A percentile compares a stretch with the other conserved stretches of the same genome.
These are phyloP conservation scores for Sequoiadendron giganteum DNA, from an alignment of 75 land plant genomes.

Conservation along the genomic window DNA sequence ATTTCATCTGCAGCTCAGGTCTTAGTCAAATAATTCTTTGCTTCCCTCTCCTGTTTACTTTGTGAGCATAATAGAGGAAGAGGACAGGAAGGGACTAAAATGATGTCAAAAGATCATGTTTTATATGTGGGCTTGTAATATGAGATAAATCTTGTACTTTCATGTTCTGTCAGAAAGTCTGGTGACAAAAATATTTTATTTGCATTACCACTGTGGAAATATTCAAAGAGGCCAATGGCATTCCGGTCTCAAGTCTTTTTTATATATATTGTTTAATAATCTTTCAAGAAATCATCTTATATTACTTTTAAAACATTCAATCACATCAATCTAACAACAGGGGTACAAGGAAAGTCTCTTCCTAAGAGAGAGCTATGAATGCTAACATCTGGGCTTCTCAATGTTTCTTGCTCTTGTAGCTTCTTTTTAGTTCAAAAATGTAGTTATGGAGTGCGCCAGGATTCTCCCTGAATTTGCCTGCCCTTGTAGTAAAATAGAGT, in stretches of 20 bases:
- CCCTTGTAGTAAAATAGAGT: neutral
- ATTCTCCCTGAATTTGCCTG: neutral
- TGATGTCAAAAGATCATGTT: neutral
- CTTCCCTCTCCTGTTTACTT: neutral
- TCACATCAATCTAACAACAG: neutral
- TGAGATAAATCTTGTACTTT: neutral
- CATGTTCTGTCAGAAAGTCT: neutral
- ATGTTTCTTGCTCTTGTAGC: neutral
- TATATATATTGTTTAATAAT: neutral
- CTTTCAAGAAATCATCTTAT: neutral
- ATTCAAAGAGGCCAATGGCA: neutral
- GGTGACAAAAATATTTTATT: neutral
- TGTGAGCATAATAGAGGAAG: neutral
- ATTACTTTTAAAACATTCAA: neutral
- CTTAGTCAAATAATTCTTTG: neutral
- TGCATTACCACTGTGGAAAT: neutral
- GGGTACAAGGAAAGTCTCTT: neutral
- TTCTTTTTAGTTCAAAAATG: neutral
- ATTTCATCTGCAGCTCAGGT: neutral
- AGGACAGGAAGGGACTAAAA: neutral
- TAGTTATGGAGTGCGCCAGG: neutral
- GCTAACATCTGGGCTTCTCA: neutral
- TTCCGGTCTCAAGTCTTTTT: neutral
- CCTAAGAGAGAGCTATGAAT: neutral
- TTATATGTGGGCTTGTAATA: neutral